Conservation (phyloP, 2,329 filamentous ascomycete species). For the Cladorrhinum sp. region DNA sequence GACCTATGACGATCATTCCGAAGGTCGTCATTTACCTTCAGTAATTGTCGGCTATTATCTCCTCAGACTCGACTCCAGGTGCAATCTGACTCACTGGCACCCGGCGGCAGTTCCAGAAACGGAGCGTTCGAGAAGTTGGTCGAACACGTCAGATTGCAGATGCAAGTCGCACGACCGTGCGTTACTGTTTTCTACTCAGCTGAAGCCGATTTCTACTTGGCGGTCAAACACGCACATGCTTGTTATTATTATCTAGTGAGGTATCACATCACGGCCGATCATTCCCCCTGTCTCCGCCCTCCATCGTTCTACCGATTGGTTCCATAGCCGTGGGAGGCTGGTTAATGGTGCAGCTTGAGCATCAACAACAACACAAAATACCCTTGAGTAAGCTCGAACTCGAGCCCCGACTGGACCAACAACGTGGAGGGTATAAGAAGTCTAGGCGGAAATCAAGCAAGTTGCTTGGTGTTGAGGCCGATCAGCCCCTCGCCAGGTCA, state of each 20-base stretch:
- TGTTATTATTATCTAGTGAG: neutral
- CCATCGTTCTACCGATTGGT: neutral
- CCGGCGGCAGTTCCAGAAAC: slow-evolving; percentile 4
- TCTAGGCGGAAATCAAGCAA: no score
- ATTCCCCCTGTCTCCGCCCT: neutral
- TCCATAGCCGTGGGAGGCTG: neutral
- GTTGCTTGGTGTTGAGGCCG: neutral
- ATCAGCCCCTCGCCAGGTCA: neutral
- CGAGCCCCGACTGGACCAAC: no score
- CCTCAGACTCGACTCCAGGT: neutral
- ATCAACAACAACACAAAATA: neutral
- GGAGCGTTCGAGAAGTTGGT: slow-evolving; percentile 5
- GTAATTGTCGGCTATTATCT: neutral
- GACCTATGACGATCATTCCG: neutral
- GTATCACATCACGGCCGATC: neutral
- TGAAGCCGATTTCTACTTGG: neutral
- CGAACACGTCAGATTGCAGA: slow-evolving; percentile 10
- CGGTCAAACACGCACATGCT: neutral
- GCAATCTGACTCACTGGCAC: neutral
- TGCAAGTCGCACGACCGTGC: slow-evolving; percentile 9
- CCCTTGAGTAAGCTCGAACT: no score
- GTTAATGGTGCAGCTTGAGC: neutral
- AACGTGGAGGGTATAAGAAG: no score
- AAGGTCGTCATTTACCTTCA: neutral
- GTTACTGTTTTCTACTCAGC: neutral